Percentiles rank a stretch among this genome's conserved stretches.
phyloP scores from a whole-genome alignment of 2,329 filamentous ascomycete species.

The Davidsoniella virescens region DNA sequence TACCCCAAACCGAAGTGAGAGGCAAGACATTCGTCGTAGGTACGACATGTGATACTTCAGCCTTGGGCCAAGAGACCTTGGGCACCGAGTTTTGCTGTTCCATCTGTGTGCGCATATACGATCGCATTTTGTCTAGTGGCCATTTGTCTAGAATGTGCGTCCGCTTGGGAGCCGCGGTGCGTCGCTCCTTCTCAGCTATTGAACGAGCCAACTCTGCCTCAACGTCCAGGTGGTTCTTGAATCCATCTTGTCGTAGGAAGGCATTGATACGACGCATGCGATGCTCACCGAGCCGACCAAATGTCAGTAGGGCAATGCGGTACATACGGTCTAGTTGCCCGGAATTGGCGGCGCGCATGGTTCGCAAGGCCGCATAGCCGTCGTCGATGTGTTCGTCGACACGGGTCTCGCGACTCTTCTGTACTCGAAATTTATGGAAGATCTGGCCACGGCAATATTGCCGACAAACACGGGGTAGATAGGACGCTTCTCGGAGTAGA shows the following conservation, averaged over 20 bases:
- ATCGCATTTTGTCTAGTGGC: slow-evolving; percentile 29
- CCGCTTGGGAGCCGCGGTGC: slow-evolving; percentile 1
- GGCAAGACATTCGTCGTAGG: neutral
- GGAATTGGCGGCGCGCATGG: slow-evolving; percentile 35
- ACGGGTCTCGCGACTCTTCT: slow-evolving; percentile 19
- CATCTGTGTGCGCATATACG: slow-evolving; percentile 27
- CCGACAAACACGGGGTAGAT: slow-evolving; percentile 37
- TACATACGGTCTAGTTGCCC: slow-evolving; percentile 33
- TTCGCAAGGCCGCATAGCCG: slow-evolving; percentile 28
- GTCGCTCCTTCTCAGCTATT: neutral
- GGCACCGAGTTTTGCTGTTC: slow-evolving; percentile 18
- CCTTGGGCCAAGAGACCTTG: slow-evolving; percentile 18
- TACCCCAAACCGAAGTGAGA: slow-evolving; percentile 31
- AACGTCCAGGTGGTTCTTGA: slow-evolving; percentile 26
- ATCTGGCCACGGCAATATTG: slow-evolving; percentile 28
- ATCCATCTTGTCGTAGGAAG: slow-evolving; percentile 23
- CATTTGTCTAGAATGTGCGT: slow-evolving; percentile 30
- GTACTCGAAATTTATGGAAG: slow-evolving; percentile 28
- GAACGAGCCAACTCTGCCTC: slow-evolving; percentile 18
- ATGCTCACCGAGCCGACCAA: slow-evolving; percentile 36
- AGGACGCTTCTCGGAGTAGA: slow-evolving; percentile 43
- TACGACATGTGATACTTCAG: slow-evolving; percentile 13
- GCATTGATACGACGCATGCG: slow-evolving; percentile 30
- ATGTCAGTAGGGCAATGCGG: slow-evolving; percentile 30
- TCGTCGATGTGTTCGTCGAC: slow-evolving; percentile 22